Conservation (phyloP, 495 filamentous ascomycete genomes). For the Aspergillus bridgeri region DNA sequence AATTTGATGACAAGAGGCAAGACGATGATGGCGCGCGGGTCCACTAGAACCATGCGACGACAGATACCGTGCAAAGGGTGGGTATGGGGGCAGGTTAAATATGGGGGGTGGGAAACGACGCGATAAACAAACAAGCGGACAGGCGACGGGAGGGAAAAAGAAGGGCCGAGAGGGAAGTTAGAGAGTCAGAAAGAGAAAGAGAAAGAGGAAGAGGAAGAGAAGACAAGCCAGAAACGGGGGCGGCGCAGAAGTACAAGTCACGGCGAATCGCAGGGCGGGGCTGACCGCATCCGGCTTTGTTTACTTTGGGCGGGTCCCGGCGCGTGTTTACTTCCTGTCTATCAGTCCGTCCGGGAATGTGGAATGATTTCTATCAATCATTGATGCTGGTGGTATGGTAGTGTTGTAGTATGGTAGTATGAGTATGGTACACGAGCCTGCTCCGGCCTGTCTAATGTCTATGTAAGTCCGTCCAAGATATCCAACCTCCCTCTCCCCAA, state of each 20-base stretch:
- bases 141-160: conserved; percentile 9
- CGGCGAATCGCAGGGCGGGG: conserved; percentile 13
- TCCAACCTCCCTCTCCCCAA: background rate
- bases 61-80: conserved; percentile 23
- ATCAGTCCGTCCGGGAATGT: background rate
- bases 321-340: background rate
- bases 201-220: background rate
- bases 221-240: too few species aligned
- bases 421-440: conserved; percentile 1
- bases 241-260: background rate
- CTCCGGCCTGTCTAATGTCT: conserved; percentile 13
- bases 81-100: background rate
- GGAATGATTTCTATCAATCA: too few species aligned
- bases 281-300: conserved; percentile 21
- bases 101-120: background rate
- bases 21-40: conserved; percentile 19
- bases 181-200: background rate
- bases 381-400: too few species aligned
- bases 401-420: conserved; percentile 1
- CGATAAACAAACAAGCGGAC: background rate
- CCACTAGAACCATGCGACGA: conserved; percentile 49
- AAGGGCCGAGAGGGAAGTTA: background rate
- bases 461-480: conserved; percentile 10
- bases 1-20: background rate
- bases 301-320: conserved; percentile 15